Base-by-base conservation (phyloP, 257 asterid genomes). In the Eustoma russellianum region DNA sequence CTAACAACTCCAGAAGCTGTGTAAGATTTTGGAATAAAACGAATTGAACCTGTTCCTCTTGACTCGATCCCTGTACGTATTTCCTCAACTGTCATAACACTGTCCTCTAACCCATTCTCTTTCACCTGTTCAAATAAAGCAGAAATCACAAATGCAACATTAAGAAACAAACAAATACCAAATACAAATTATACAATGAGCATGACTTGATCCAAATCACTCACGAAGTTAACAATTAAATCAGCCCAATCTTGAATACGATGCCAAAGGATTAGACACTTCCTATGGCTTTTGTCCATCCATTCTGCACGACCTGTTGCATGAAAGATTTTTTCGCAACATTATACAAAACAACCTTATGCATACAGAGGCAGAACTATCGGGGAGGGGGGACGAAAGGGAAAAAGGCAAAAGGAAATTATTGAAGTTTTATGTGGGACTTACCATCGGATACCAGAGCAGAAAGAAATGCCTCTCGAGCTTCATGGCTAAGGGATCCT, bases 401-500 rank as follows among this genome's bases (percentile, higher is more conserved):
- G 51, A 54, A 62, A 62, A 35, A 41, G 19, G 41, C 24, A 49
- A 33, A 14, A 8, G n/a, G n/a, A 54, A 6, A 45, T 59, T 51
- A 46, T 5, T 2, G 3, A 2, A 24, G 3, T 24, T 38, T 7
- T 38, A 38, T 7, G 0, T 38, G 40, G 66, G 9, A 45, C 50
- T 43, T 55, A 82, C 98, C 95, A 71, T 88, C 98, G 13, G 74
- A 72, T 61, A 88, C 95, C 55, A 91, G 56, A 60, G 95, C 94
- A 0, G 92, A 80, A 35, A 88, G 90, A 78, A 82, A 91, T 48
- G 93, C 90, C 68, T 52, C 90, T 74, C 81, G 79, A 34, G 97
- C 94, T 91, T 91, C 98, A 73, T 91, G 76, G 68, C 89, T 91
- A 57, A 91, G 77, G 60, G 97, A 88, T 79, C 98, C 98, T 91